phyloP scores from a whole-genome alignment of 345 rosid species.

The Rhodomyrtus tomentosa region DNA sequence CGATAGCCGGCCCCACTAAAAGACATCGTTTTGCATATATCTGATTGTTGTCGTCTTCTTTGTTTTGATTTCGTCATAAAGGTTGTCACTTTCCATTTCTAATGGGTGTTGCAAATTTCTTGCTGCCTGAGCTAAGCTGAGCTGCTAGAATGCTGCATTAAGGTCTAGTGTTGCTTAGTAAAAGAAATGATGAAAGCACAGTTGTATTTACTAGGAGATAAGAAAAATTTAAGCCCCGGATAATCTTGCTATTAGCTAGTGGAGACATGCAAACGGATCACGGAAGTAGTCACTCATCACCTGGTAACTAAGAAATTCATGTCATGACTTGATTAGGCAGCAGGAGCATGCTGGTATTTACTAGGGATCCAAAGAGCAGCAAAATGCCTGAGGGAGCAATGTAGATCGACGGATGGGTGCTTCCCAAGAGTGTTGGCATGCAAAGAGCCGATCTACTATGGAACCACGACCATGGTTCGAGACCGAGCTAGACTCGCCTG shows the following conservation, averaged over 20 bases:
- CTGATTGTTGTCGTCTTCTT: background rate
- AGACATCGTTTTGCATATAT: background rate
- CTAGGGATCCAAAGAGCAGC: conserved; percentile 80
- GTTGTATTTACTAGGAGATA: background rate
- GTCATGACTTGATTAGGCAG: conserved; percentile 34
- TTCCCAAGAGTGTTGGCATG: conserved; percentile 46
- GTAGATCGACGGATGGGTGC: conserved; percentile 37
- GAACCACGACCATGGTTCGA: conserved; percentile 36
- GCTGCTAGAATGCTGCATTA: background rate
- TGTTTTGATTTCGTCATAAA: background rate
- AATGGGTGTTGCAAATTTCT: background rate
- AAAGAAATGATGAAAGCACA: background rate
- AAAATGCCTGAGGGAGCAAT: conserved; percentile 70
- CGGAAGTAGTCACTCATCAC: background rate
- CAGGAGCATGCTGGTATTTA: conserved; percentile 98
- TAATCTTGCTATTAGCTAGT: background rate
- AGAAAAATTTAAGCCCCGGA: background rate
- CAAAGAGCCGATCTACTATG: conserved; percentile 68
- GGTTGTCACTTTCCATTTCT: background rate
- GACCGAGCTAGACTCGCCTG: conserved; percentile 42
- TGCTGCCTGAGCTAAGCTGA: background rate
- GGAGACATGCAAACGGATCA: background rate
- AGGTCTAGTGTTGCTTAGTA: background rate
- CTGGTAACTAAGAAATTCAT: background rate
- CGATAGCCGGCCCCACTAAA: background rate